phyloP scores from a whole-genome alignment of 345 rosid genomes.

The Lumnitzera littorea region DNA sequence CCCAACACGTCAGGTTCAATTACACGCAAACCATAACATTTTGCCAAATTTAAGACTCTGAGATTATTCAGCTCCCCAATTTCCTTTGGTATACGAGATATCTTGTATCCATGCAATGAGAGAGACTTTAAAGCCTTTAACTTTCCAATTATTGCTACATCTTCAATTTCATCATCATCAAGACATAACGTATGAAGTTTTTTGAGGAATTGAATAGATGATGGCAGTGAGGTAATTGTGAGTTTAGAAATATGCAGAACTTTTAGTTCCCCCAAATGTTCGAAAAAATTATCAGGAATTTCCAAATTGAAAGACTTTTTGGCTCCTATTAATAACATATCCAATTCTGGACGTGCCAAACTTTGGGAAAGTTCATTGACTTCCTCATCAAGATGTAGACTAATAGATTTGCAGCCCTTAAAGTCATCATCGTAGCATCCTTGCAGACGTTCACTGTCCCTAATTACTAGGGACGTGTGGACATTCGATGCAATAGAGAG shows the following conservation, averaged over 20 bases:
- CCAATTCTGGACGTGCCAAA: conserved; percentile 11
- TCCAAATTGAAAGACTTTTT: fast-evolving
- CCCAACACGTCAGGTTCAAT: conserved; percentile 11
- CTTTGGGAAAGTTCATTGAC: not conserved
- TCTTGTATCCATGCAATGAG: conserved; percentile 5
- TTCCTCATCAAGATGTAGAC: not conserved
- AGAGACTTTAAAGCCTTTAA: conserved; percentile 13
- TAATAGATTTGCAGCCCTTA: not conserved
- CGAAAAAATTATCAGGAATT: conserved; percentile 12
- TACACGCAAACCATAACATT: conserved; percentile 2
- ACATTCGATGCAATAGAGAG: conserved; percentile 10
- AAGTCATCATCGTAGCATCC: not conserved
- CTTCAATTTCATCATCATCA: not conserved
- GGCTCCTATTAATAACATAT: not conserved
- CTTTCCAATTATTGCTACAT: conserved; percentile 4
- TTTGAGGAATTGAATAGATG: not conserved
- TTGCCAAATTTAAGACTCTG: conserved; percentile 7
- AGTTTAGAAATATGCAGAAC: conserved; percentile 10
- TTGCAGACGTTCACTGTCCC: not conserved
- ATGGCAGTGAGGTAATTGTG: not conserved
- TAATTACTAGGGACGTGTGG: not conserved
- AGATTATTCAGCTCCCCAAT: conserved; percentile 12
- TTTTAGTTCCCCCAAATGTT: conserved; percentile 11
- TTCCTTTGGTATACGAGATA: conserved; percentile 15
- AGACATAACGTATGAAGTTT: conserved; percentile 17